Conservation (phyloP, 352 stramenopile genomes). For the Pythium brassicae region DNA sequence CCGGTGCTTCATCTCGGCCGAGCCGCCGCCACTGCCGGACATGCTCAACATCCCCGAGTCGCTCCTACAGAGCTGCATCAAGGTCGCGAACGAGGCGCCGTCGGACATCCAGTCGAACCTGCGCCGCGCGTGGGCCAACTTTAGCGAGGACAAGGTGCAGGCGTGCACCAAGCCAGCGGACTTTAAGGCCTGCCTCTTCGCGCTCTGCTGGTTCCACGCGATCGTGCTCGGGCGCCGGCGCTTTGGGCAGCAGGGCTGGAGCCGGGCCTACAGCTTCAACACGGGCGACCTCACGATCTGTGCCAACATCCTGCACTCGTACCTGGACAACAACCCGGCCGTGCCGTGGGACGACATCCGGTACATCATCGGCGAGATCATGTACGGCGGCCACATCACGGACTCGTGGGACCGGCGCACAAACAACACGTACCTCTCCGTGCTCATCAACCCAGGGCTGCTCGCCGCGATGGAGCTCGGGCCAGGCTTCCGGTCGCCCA, state of each 20-base stretch:
- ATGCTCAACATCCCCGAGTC: slow-evolving; percentile 97
- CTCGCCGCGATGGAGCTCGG: slow-evolving; percentile 91
- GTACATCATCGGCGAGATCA: slow-evolving; percentile 96
- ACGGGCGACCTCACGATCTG: slow-evolving; percentile 95
- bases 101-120: slow-evolving; percentile 96
- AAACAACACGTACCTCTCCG: slow-evolving; percentile 93
- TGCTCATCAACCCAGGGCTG: slow-evolving; percentile 86
- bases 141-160: slow-evolving; percentile 88
- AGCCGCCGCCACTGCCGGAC: slow-evolving; percentile 88
- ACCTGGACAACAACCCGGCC: slow-evolving; percentile 90
- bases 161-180: slow-evolving; percentile 85
- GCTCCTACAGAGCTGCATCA: slow-evolving; percentile 94
- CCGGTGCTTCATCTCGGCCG: slow-evolving; percentile 94
- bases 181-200: slow-evolving; percentile 94
- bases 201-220: slow-evolving; percentile 95
- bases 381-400: slow-evolving; percentile 96
- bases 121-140: slow-evolving; percentile 92
- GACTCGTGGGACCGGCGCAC: slow-evolving; percentile 94
- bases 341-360: slow-evolving; percentile 95
- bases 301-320: slow-evolving; percentile 91
- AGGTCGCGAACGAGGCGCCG: slow-evolving; percentile 94
- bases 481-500: slow-evolving; percentile 92
- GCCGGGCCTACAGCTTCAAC: slow-evolving; percentile 94
- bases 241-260: slow-evolving; percentile 95
- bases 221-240: slow-evolving; percentile 90